Conservation (phyloP, 768 basidiomycete species). For the Vararia minispora region DNA sequence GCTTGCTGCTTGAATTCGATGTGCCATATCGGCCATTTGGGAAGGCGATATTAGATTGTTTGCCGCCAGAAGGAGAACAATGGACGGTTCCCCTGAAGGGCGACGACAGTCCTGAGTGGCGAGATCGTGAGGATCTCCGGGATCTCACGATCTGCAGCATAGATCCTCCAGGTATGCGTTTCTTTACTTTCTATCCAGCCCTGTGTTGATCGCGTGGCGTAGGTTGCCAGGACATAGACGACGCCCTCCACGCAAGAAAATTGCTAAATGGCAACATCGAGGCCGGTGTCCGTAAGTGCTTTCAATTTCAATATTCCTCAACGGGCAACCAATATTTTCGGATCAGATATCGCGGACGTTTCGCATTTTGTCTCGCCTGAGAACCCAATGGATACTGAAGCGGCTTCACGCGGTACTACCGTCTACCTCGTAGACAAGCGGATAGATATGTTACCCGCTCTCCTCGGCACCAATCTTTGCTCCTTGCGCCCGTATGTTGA, state of each 20-base stretch:
- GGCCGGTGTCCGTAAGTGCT: slow-evolving; percentile 88
- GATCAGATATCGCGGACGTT: slow-evolving; percentile 91
- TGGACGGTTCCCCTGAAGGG: slow-evolving; percentile 88
- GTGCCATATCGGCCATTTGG: slow-evolving; percentile 95
- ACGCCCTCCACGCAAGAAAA: slow-evolving; percentile 83
- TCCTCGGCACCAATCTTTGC: slow-evolving; percentile 93
- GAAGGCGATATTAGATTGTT: slow-evolving; percentile 85
- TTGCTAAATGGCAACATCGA: slow-evolving; percentile 92
- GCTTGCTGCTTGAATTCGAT: slow-evolving; percentile 86
- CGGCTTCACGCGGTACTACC: slow-evolving; percentile 91
- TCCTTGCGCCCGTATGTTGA: slow-evolving; percentile 89
- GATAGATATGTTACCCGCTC: slow-evolving; percentile 92
- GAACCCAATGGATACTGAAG: slow-evolving; percentile 94
- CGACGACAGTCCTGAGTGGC: slow-evolving; percentile 47
- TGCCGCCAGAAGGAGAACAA: slow-evolving; percentile 78
- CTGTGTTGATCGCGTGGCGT: slow-evolving; percentile 7
- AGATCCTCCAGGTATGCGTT: slow-evolving; percentile 73
- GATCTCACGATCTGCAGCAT: slow-evolving; percentile 88
- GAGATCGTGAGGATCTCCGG: slow-evolving; percentile 78
- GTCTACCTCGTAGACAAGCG: slow-evolving; percentile 98
- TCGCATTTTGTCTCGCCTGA: slow-evolving; percentile 91
- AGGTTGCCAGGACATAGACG: slow-evolving; percentile 98
- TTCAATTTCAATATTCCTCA: background rate
- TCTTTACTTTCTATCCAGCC: background rate
- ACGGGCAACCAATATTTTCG: background rate